Evolutionary conservation across 1,139 yeast species (phyloP).

Genomic region (Hanseniaspora uvarum): DNA sequence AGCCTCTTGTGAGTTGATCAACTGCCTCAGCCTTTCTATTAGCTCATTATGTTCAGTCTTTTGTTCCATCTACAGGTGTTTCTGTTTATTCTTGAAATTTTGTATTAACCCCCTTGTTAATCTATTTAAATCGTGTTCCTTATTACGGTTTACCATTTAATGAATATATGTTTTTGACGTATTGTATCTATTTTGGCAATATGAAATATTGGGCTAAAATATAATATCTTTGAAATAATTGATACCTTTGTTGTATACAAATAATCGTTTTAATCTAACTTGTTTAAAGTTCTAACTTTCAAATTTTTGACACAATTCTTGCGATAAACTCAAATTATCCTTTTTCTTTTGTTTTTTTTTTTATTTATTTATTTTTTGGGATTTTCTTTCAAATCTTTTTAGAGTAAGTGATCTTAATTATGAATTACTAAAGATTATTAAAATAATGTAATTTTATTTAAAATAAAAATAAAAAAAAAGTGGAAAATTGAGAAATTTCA

Average conservation of each 20-base stretch:
- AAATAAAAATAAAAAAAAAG: background rate
- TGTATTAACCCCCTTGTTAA: background rate
- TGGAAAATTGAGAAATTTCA: background rate
- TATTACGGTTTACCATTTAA: background rate
- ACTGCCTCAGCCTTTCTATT: background rate
- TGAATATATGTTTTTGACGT: background rate
- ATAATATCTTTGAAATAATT: too few relatives aligned
- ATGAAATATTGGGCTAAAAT: background rate
- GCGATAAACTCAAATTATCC: background rate
- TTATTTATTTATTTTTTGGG: background rate
- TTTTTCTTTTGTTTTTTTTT: background rate
- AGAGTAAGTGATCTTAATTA: background rate
- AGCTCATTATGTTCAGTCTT: background rate
- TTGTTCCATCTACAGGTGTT: background rate
- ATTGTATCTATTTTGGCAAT: background rate
- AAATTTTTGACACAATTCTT: background rate
- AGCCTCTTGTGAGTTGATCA: background rate
- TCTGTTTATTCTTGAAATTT: background rate
- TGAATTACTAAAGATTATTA: background rate
- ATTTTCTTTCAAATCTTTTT: background rate
- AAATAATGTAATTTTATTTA: background rate
- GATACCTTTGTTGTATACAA: background rate
- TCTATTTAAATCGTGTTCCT: too few relatives aligned
- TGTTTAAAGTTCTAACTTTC: background rate
- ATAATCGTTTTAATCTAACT: background rate